Evolutionary conservation across 2,329 filamentous ascomycete species (phyloP).

Genomic region (Stemphylium lycopersici): DNA sequence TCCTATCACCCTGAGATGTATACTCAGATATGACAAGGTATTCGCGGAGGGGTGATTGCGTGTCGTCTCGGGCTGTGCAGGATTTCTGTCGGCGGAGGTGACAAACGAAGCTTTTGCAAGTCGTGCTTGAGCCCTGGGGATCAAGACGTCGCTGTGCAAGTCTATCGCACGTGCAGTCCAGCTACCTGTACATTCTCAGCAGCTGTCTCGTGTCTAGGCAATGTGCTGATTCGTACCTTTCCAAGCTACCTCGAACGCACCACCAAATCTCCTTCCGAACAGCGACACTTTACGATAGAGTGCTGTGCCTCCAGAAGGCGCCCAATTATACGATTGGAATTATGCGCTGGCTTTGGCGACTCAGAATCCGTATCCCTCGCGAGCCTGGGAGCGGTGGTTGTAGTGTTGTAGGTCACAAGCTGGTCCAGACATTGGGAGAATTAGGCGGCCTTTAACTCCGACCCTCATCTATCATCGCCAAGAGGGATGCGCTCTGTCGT

Average conservation of each 20-base stretch:
- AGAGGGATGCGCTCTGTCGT: slow-evolving; percentile 10
- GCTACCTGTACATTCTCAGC: slow-evolving; percentile 7
- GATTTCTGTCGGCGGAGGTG: not conserved
- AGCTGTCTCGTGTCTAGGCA: not conserved
- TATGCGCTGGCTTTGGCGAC: slow-evolving; percentile 17
- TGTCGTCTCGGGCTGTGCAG: not conserved
- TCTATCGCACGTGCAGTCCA: not conserved
- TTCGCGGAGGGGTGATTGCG: not conserved
- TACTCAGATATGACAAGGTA: not conserved
- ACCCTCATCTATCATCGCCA: slow-evolving; percentile 14
- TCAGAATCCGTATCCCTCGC: not conserved
- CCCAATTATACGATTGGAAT: not conserved
- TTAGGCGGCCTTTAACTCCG: slow-evolving; percentile 29
- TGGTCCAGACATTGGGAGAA: slow-evolving; percentile 14
- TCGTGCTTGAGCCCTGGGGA: not conserved
- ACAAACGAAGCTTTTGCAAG: not conserved
- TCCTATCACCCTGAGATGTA: not conserved
- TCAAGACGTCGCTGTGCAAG: not conserved
- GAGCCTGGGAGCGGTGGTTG: not conserved
- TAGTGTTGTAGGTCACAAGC: slow-evolving; percentile 8
- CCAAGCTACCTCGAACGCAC: slow-evolving; percentile 2
- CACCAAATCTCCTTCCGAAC: slow-evolving; percentile 5
- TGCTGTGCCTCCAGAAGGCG: not conserved
- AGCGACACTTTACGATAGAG: slow-evolving; percentile 8
- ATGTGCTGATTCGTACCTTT: slow-evolving; percentile 9